Evolutionary conservation across 2,329 filamentous ascomycete species (phyloP), one percentile per base, ranked within the genome.

Genomic region (Mycosphaerella sp.): DNA sequence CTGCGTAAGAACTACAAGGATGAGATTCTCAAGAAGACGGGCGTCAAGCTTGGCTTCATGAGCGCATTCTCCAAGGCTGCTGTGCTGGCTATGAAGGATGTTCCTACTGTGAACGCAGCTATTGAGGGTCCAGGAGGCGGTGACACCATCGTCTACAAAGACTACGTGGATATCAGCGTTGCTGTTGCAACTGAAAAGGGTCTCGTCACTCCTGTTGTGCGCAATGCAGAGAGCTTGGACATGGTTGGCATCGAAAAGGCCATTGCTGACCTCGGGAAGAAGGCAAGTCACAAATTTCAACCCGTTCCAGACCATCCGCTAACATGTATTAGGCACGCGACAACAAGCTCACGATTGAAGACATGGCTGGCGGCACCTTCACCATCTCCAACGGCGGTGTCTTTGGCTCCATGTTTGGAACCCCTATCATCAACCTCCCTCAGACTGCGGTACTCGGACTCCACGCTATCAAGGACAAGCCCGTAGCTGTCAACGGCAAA

Each of bases 1-100:
- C 92, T 98, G 78, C 87, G 93, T 65, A 96, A 95, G 74, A 79
- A 90, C 45, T 97, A 97, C 81, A 97, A 97, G 79, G 92, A 97
- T 56, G 91, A 95, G 56, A 78, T 96, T 21, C 78, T 97, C 54
- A 95, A 97, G 81, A 95, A 92, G 79, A 93, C 89, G 8, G 92
- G 91, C 43, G 87, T 97, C 55, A 98, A 97, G 79, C 85, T 98
- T 51, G 93, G 93, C n/a, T 98, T 97, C 78, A 97, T 98, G 92
- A 93, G 90, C 71, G 92, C 92, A 53, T 98, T 98, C 75, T 88
- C 92, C 3, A 87, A 87, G 60, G 93, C 93, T 45, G 88, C 83
- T 65, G 84, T 95, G 43, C 78, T 97, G 56, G 93, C 93, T 55
- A 95, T 96, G 88, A 87, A 86, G 67, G 91, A 97, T 61, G 78